Conservation (phyloP, 495 filamentous ascomycete genomes). For the Staphylotrichum longicolle region DNA sequence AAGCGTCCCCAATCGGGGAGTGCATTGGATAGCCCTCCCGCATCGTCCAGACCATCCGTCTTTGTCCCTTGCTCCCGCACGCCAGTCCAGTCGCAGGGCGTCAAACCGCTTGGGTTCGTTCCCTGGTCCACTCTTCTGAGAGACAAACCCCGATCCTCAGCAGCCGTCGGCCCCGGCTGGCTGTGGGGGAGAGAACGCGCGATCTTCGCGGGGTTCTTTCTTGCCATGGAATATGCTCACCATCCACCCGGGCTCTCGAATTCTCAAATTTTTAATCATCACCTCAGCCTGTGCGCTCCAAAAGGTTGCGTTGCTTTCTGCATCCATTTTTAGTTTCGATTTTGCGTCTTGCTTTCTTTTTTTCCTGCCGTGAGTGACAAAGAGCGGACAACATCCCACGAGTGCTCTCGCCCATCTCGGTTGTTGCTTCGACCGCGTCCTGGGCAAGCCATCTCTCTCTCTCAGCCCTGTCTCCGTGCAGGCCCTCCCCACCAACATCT, state of each 20-base stretch:
- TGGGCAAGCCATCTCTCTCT: neutral
- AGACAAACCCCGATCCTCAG: neutral
- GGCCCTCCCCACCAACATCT: neutral
- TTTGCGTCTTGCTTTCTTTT: no score
- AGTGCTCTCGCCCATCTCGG: neutral
- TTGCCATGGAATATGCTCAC: neutral
- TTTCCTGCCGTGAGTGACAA: no score
- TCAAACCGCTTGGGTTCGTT: conserved; percentile 1
- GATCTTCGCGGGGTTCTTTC: conserved; percentile 12
- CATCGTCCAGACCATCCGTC: neutral
- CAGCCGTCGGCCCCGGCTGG: neutral
- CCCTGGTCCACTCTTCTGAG: conserved; percentile 5
- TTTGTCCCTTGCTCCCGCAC: conserved; percentile 5
- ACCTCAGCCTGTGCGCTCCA: no score
- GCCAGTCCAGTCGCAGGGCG: conserved; percentile 3
- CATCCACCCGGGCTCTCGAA: no score
- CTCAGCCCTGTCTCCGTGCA: neutral
- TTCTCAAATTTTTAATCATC: no score
- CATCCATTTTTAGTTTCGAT: no score
- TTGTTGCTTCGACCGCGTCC: neutral
- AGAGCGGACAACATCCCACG: no score
- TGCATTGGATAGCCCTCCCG: conserved; percentile 11
- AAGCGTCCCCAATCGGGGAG: conserved; percentile 6
- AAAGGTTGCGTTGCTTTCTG: no score
- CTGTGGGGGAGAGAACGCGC: neutral